Percentiles rank a stretch among this genome's conserved stretches.
phyloP scores from a whole-genome alignment of 495 filamentous ascomycete genomes.

The Aspergillus indologenus region DNA sequence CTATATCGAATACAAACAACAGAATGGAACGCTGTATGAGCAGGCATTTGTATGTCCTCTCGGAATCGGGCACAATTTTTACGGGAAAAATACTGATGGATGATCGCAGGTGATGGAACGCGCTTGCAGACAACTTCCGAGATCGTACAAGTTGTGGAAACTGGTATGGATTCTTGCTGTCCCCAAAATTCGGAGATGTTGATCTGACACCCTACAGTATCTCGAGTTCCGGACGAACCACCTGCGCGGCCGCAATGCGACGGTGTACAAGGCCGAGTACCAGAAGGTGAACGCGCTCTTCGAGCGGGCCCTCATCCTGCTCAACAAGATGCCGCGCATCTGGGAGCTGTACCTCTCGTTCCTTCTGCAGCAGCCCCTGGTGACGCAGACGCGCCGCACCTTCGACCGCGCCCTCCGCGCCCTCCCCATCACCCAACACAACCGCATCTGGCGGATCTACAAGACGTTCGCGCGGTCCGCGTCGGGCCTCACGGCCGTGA shows the following conservation, averaged over 20 bases:
- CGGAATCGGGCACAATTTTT: background rate
- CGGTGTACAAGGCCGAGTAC: slow-evolving; percentile 76
- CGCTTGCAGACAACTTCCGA: slow-evolving; percentile 81
- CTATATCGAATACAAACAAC: slow-evolving; percentile 89
- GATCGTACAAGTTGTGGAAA: slow-evolving; percentile 99
- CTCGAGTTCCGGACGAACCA: slow-evolving; percentile 82
- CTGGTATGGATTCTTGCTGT: slow-evolving; percentile 55
- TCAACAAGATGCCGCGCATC: slow-evolving; percentile 98
- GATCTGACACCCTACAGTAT: slow-evolving; percentile 53
- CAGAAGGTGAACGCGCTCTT: slow-evolving; percentile 94
- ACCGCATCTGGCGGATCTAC: slow-evolving; percentile 93
- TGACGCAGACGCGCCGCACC: slow-evolving; percentile 84
- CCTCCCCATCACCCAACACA: slow-evolving; percentile 95
- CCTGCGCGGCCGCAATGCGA: slow-evolving; percentile 78
- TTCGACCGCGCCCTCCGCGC: slow-evolving; percentile 95
- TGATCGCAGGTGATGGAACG: slow-evolving; percentile 66
- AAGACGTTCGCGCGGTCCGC: slow-evolving; percentile 90
- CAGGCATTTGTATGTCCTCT: slow-evolving; percentile 79
- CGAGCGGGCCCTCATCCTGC: slow-evolving; percentile 85
- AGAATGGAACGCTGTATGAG: slow-evolving; percentile 82
- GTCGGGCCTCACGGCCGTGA: slow-evolving; percentile 84
- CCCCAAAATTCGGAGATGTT: too few species aligned
- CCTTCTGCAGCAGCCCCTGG: slow-evolving; percentile 82
- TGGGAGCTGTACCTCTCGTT: slow-evolving; percentile 99
- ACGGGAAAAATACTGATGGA: slow-evolving; percentile 3